phyloP scores from a whole-genome alignment of 148 eudicot species.

The Persicaria maculosa region DNA sequence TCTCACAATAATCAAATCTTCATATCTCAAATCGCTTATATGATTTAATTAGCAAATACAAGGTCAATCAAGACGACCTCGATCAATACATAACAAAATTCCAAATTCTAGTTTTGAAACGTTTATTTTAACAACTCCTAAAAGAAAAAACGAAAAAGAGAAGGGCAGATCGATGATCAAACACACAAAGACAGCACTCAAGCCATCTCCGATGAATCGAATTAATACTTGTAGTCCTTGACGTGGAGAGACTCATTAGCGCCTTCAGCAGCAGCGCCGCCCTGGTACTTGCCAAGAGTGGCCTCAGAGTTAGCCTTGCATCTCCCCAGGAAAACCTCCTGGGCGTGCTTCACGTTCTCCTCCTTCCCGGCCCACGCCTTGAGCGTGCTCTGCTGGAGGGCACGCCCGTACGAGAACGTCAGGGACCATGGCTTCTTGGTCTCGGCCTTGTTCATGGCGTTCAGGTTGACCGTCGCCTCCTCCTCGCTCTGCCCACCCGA shows the following conservation, averaged over 20 bases:
- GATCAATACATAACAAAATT: too few species aligned
- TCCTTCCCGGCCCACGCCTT: conserved; percentile 85
- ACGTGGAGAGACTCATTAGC: conserved; percentile 84
- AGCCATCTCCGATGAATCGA: too few species aligned
- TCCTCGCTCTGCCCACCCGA: conserved; percentile 99
- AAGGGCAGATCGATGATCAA: too few species aligned
- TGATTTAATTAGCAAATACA: too few species aligned
- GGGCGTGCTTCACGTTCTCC: conserved; percentile 66
- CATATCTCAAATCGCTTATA: too few species aligned
- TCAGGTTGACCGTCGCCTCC: conserved; percentile 75
- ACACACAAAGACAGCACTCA: too few species aligned
- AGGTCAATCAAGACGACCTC: too few species aligned
- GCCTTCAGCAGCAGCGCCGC: conserved; percentile 58
- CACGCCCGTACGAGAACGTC: conserved; percentile 86
- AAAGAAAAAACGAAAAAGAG: too few species aligned
- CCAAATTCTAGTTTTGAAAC: too few species aligned
- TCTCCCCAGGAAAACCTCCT: conserved; percentile 56
- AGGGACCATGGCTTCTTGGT: conserved; percentile 85
- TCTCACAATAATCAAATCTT: too few species aligned
- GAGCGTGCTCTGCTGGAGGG: conserved; percentile 85
- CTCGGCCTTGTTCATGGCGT: conserved; percentile 80
- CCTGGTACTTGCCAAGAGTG: conserved; percentile 71
- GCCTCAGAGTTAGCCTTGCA: conserved; percentile 93
- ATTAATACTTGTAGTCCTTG: conserved; percentile 86
- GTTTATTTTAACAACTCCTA: too few species aligned